A percentile compares a stretch with the other conserved stretches of the same genome.
Evolutionary conservation across 352 stramenopile species (phyloP).

Genomic region (Globisporangium splendens): DNA sequence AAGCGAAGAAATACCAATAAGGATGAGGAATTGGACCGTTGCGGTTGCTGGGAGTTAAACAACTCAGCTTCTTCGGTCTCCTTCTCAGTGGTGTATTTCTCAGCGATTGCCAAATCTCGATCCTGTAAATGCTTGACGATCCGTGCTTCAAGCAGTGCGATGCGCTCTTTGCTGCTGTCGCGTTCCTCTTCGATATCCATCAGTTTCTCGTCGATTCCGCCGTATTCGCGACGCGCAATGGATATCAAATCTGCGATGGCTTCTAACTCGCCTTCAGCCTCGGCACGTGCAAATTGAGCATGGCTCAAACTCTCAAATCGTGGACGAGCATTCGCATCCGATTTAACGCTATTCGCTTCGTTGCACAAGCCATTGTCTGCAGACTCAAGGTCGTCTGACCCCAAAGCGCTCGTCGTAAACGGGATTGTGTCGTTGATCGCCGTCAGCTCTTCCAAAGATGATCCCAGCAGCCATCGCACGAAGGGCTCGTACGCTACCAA

Average conservation of each 20-base stretch:
- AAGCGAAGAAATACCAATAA: slow-evolving; percentile 18
- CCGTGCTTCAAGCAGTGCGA: slow-evolving; percentile 59
- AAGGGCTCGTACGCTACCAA: slow-evolving; percentile 49
- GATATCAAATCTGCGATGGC: slow-evolving; percentile 41
- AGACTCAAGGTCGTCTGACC: neutral
- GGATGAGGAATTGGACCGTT: slow-evolving; percentile 21
- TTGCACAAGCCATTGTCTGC: neutral
- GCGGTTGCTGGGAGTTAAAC: slow-evolving; percentile 37
- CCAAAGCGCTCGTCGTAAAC: slow-evolving; percentile 12
- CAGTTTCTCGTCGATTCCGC: slow-evolving; percentile 38
- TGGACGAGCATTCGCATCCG: neutral
- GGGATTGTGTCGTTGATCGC: slow-evolving; percentile 24
- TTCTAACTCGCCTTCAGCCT: slow-evolving; percentile 48
- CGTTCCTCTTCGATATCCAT: slow-evolving; percentile 36
- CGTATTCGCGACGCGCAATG: slow-evolving; percentile 39
- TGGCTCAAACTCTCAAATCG: slow-evolving; percentile 5
- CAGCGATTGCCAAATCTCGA: slow-evolving; percentile 61
- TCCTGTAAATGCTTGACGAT: slow-evolving; percentile 77
- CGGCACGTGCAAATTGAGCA: slow-evolving; percentile 32
- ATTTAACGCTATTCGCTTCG: neutral
- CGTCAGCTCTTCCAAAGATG: slow-evolving; percentile 40
- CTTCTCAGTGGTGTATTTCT: slow-evolving; percentile 68
- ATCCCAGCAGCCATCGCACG: slow-evolving; percentile 53
- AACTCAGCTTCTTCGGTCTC: slow-evolving; percentile 58
- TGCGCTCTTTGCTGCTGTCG: slow-evolving; percentile 38